phyloP scores from a whole-genome alignment of 2,329 filamentous ascomycete species.

The Dactylellina cionopaga region DNA sequence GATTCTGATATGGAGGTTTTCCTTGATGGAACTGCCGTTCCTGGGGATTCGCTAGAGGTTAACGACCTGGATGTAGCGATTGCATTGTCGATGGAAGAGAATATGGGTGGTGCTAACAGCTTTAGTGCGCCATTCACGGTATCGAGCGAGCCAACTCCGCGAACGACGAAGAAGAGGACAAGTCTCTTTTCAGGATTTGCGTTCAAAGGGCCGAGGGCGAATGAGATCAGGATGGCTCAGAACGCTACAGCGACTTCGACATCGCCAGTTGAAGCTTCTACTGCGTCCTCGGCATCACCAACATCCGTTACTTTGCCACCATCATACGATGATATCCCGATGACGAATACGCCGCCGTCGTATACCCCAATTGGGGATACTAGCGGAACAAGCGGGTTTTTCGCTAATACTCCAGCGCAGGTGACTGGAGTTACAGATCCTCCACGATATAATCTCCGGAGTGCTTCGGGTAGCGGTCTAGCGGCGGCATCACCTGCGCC shows the following conservation, averaged over 20 bases:
- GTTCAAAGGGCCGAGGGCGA: not conserved
- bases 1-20: constrained; percentile 45
- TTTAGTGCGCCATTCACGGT: not conserved
- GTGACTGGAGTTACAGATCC: constrained; percentile 2
- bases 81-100: constrained; percentile 44
- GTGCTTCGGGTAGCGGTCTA: not conserved
- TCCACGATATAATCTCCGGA: constrained; percentile 24
- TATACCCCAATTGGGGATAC: constrained; percentile 34
- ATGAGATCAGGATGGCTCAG: constrained; percentile 10
- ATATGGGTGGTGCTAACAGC: not conserved
- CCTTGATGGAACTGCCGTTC: not conserved
- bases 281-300: constrained; percentile 11
- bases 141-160: not conserved
- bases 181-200: constrained; percentile 40
- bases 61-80: constrained; percentile 44
- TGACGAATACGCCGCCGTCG: constrained; percentile 29
- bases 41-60: constrained; percentile 5
- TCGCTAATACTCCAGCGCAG: constrained; percentile 19
- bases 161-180: not conserved
- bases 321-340: constrained; percentile 39
- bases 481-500: not conserved
- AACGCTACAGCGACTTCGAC: constrained; percentile 1
- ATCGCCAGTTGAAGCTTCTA: constrained; percentile 1
- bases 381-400: constrained; percentile 10
- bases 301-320: constrained; percentile 30